Evolutionary conservation across 2,329 filamentous ascomycete genomes (phyloP), one percentile per base, ranked within the genome.

Genomic region (Mariannaea sp.): DNA sequence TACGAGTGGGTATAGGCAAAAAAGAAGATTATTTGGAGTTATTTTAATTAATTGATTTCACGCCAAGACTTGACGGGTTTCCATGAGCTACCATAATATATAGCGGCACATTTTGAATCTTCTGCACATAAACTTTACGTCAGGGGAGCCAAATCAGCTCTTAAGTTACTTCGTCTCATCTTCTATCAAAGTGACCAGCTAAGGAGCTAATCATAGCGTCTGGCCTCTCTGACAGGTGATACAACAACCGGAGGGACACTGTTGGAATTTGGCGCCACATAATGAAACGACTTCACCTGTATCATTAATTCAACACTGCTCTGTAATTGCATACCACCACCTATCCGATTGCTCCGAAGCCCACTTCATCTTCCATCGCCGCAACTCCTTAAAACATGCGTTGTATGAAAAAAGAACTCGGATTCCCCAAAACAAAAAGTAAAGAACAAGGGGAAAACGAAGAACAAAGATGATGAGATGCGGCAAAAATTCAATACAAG

Each of bases 151-250:
- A 8, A 8, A n/a, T n/a, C 22, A 24, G 22, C 22, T n/a, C n/a
- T 24, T 24, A 24, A 24, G 8, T 8, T 5, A 24, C 22, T 24
- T 8, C 5, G 5, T 8, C 22, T 24, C 22, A 24, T 24, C 22
- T 24, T 24, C 5, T 8, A 24, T 24, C 8, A 8, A 24, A 24
- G 22, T 24, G 22, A 8, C 22, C 8, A 16, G 19, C 22, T 7
- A 22, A 20, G n/a, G n/a, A n/a, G n/a, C n/a, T n/a, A n/a, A n/a
- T n/a, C n/a, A n/a, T 13, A 36, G 38, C 46, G 9, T 38, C 29
- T 32, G 32, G 36, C 56, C 48, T 54, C 53, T 40, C 49, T 59
- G 10, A 61, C 61, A 47, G 27, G n/a, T 26, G 56, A 49, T 64
- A 62, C 57, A 61, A 36, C 52, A 42, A 36, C 35, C 49, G 29